Evolutionary conservation across 495 filamentous ascomycete species (phyloP).

Genomic region (Chaetomidium leptoderma): DNA sequence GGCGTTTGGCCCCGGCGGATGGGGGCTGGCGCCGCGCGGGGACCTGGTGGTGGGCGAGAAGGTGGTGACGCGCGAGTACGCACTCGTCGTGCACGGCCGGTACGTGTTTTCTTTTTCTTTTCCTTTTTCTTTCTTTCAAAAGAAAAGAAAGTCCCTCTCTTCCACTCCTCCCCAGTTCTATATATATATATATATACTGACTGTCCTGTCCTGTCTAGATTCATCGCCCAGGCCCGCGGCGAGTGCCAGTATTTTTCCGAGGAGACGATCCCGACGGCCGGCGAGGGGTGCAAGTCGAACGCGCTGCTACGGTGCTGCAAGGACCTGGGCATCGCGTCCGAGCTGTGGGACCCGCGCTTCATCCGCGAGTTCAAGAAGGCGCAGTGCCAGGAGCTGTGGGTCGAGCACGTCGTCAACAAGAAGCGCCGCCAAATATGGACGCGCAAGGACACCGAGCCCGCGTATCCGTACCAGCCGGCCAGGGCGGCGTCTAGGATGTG

Average conservation of each 20-base stretch:
- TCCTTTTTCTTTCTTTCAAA: slow-evolving; percentile 7
- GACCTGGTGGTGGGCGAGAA: slow-evolving; percentile 87
- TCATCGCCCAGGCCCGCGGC: slow-evolving; percentile 88
- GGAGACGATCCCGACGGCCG: slow-evolving; percentile 92
- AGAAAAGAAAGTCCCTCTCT: no score
- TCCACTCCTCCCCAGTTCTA: no score
- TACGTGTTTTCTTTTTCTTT: slow-evolving; percentile 42
- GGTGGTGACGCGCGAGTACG: slow-evolving; percentile 91
- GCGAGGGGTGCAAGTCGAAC: slow-evolving; percentile 95
- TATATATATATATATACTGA: no score
- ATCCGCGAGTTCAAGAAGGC: slow-evolving; percentile 65
- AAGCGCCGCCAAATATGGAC: slow-evolving; percentile 83
- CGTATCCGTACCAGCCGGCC: slow-evolving; percentile 59
- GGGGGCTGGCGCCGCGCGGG: slow-evolving; percentile 87
- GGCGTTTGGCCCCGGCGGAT: slow-evolving; percentile 92
- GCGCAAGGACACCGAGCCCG: slow-evolving; percentile 75
- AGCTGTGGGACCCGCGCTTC: slow-evolving; percentile 94
- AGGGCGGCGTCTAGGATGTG: slow-evolving; percentile 40
- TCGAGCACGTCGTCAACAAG: slow-evolving; percentile 62
- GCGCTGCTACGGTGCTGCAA: slow-evolving; percentile 96
- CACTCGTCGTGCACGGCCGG: slow-evolving; percentile 84
- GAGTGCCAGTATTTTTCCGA: slow-evolving; percentile 93
- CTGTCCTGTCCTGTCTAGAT: no score
- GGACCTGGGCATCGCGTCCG: slow-evolving; percentile 89
- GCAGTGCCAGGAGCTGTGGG: slow-evolving; percentile 69